Base-by-base conservation (phyloP, 306 rosid genomes). In the Cercis canadensis region DNA sequence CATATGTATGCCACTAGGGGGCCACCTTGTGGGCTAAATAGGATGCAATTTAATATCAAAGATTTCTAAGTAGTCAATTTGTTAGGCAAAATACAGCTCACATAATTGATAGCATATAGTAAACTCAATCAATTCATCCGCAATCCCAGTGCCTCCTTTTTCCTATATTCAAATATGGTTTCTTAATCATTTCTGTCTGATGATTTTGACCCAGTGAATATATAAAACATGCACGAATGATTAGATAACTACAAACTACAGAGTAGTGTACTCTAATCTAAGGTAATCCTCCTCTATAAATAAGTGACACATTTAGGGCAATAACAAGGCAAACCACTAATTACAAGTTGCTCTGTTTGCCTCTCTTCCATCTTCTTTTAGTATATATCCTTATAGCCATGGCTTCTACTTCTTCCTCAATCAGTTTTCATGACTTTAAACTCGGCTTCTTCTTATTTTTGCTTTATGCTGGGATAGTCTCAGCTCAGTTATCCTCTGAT, bases 401-500 rank as follows among this genome's bases (percentile, higher is more conserved):
- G 73, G 79, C 67, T 24, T 11, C 37, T 17, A 6, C 6, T 43
- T 53, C 32, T 24, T 16, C 31, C 41, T 17, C 39, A 18, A 44
- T 62, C 62, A n/a, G n/a, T n/a, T n/a, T n/a, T n/a, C n/a, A n/a
- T n/a, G n/a, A n/a, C n/a, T n/a, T n/a, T n/a, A 72, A 43, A 44
- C 1, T 53, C 14, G 12, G 14, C 21, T 69, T 79, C 5, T 63
- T 36, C 1, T 34, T 77, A 2, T 69, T 74, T 0, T 56, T 65
- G 17, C 7, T 74, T 6, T 56, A 8, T 57, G 5, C 51, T 12
- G 80, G 82, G 62, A 33, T 64, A 53, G 86, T 49, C 5, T 78
- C 83, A 8, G 81, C 83, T n/a, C 86, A 75, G 34, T 74, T 89
- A 14, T 74, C 90, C 18, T 15, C 90, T 51, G 41, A 45, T 67